These are phyloP conservation scores for Sambucus nigra DNA, from an alignment of 129 eudicot species.

Conservation along the genomic window DNA sequence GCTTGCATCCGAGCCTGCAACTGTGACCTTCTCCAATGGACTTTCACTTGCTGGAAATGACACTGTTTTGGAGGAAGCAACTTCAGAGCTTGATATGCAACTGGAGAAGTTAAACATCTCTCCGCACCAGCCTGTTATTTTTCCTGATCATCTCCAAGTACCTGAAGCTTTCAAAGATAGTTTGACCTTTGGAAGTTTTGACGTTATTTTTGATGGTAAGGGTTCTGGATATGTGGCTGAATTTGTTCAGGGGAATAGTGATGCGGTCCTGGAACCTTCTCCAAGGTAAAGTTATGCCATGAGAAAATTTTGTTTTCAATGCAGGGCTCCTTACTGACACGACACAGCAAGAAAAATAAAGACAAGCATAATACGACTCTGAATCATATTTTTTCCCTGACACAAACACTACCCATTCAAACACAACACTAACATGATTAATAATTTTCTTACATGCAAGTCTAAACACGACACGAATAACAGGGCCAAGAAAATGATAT, in stretches of 20 bases:
- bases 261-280: constrained; percentile 25
- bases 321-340: too few relatives aligned
- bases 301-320: too few relatives aligned
- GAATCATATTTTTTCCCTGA: too few relatives aligned
- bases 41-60: constrained; percentile 17
- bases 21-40: constrained; percentile 4
- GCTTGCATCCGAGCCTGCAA: constrained; percentile 13
- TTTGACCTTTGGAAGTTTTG: constrained; percentile 66
- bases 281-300: constrained; percentile 17
- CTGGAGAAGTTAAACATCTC: constrained; percentile 33
- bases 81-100: constrained; percentile 33
- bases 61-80: constrained; percentile 23
- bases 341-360: too few relatives aligned
- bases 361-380: too few relatives aligned
- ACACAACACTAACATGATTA: too few relatives aligned
- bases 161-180: constrained; percentile 42
- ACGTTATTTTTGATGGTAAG: constrained; percentile 20
- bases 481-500: too few relatives aligned
- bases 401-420: too few relatives aligned
- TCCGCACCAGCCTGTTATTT: constrained; percentile 41
- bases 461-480: too few relatives aligned
- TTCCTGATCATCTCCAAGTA: constrained; percentile 61
- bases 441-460: too few relatives aligned
- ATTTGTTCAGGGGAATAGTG: constrained; percentile 15
- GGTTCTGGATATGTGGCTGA: constrained; percentile 19